A percentile compares a stretch with the other conserved stretches of the same genome.
These are phyloP conservation scores for Pseudotsuga menziesii DNA, from an alignment of 75 land plant species.

Conservation along the genomic window DNA sequence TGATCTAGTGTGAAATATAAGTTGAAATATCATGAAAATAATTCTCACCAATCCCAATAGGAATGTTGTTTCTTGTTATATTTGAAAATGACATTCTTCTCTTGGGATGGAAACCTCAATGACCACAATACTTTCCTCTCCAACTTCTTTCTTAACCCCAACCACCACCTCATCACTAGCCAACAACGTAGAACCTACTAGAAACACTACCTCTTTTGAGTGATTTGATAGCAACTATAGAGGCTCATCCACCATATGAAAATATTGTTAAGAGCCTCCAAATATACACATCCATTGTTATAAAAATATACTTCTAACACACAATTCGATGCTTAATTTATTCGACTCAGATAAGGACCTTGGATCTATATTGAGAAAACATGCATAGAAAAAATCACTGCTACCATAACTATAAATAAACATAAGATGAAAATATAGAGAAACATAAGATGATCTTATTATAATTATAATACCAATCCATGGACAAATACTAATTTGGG, in stretches of 20 bases:
- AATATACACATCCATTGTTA: neutral
- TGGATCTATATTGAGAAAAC: no score
- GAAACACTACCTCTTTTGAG: neutral
- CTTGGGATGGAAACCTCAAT: neutral
- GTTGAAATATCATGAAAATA: neutral
- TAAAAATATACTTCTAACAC: neutral
- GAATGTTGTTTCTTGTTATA: neutral
- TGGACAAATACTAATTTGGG: neutral
- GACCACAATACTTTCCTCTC: neutral
- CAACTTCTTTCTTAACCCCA: neutral
- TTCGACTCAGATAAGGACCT: no score
- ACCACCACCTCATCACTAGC: slow-evolving; percentile 1
- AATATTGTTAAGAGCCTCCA: neutral
- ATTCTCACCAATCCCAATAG: slow-evolving; percentile 7
- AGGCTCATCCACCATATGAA: slow-evolving; percentile 9
- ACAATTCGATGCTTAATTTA: no score
- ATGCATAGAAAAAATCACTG: no score
- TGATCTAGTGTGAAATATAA: neutral
- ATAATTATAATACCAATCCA: neutral
- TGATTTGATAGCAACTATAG: neutral
- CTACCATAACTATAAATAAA: neutral
- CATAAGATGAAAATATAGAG: neutral
- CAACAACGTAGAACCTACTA: neutral
- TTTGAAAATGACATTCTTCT: slow-evolving; percentile 5
- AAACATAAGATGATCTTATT: neutral